A percentile compares a stretch with the other conserved stretches of the same genome.
Evolutionary conservation across 345 rosid genomes (phyloP).

Genomic region (Camelina sativa): DNA sequence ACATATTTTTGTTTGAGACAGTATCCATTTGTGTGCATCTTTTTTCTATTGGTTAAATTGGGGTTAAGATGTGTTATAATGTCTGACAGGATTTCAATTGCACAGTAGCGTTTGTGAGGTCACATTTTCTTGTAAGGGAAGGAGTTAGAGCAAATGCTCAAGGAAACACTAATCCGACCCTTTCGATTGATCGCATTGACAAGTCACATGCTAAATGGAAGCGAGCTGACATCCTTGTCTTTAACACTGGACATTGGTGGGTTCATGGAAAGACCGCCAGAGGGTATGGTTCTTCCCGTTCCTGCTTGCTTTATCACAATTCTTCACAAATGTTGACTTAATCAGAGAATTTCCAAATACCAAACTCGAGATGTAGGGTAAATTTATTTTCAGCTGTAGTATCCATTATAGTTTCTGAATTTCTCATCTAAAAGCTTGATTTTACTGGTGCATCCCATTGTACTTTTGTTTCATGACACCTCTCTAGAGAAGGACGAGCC

Average conservation of each 20-base stretch:
- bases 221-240: constrained; percentile 81
- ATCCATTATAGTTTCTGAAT: constrained; percentile 11
- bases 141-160: constrained; percentile 70
- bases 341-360: not conserved
- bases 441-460: constrained; percentile 15
- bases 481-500: constrained; percentile 1
- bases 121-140: constrained; percentile 96
- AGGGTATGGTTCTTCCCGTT: constrained; percentile 56
- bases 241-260: constrained; percentile 99
- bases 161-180: constrained; percentile 79
- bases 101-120: constrained; percentile 85
- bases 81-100: constrained; percentile 76
- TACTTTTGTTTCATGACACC: constrained; percentile 28
- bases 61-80: constrained; percentile 25
- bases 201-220: constrained; percentile 73
- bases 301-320: constrained; percentile 19
- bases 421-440: constrained; percentile 6
- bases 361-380: constrained; percentile 4
- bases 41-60: not conserved
- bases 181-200: constrained; percentile 83
- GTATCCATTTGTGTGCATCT: constrained; percentile 8
- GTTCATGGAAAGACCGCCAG: constrained; percentile 95
- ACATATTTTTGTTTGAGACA: not conserved
- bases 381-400: not conserved
- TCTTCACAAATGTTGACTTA: not conserved